Evolutionary conservation across 2,329 filamentous ascomycete species (phyloP), one percentile per base, ranked within the genome.

Genomic region (Fragosphaeria purpurea): DNA sequence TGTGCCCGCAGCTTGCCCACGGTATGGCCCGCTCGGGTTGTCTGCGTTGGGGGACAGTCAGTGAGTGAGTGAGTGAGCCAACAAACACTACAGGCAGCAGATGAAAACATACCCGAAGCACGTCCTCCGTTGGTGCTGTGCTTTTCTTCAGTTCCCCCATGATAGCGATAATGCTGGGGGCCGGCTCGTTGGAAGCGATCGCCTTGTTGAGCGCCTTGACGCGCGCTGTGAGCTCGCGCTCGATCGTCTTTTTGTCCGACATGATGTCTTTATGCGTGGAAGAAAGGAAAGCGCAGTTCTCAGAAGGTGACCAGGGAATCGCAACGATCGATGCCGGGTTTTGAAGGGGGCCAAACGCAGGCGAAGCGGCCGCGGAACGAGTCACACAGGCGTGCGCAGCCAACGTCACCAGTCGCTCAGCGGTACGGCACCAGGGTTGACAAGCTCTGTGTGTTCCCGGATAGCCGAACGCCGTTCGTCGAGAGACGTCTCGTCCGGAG

Each of bases 11-110:
- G 79, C 65, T 89, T 91, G 66, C 90, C 91, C 56, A 97, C 86
- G 47, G 85, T 82, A 57, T 95, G 84, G 60, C 93, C 93, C 47
- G 95, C 91, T 60, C 85, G 86, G n/a, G 91, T 97, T 41, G 85
- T 76, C 82, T 85, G 54, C 39, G 9, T 4, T 44, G 40, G 30
- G 31, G 22, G 11, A 13, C 11, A 37, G 31, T 12, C 12, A 13
- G 38, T 30, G 35, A 30, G 38, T 13, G 30, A 5, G 35, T 5
- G 34, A 30, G 39, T 34, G 37, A 47, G 22, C n/a, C 11, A 11
- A 48, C 33, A 44, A 34, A 38, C n/a, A 43, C 43, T 13, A 31
- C 7, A 32, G 43, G 12, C 30, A 34, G n/a, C 35, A 43, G 39
- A 31, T 30, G 37, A n/a, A 9, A 42, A 73, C 79, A 59, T 72